phyloP scores from a whole-genome alignment of 2,329 filamentous ascomycete genomes.

The Fusarium papillatum region DNA sequence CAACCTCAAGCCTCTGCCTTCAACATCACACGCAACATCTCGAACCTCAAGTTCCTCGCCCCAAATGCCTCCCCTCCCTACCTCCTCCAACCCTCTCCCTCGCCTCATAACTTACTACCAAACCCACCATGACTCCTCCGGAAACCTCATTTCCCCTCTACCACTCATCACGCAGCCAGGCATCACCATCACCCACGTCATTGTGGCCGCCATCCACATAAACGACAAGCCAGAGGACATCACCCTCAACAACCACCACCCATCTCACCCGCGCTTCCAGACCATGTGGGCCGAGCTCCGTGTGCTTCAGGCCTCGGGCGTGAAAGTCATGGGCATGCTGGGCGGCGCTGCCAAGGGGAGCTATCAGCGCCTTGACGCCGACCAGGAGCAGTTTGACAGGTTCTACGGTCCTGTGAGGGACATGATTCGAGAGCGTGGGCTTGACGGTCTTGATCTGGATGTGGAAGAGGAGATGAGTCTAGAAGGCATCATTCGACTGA shows the following conservation, averaged over 20 bases:
- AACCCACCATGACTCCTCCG: conserved; percentile 62
- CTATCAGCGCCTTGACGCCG: conserved; percentile 71
- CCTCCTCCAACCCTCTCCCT: conserved; percentile 50
- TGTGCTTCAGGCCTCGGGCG: conserved; percentile 77
- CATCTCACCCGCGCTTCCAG: conserved; percentile 75
- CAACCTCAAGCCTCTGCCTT: conserved; percentile 3
- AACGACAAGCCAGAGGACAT: conserved; percentile 76
- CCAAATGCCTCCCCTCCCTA: conserved; percentile 50
- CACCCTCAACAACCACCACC: conserved; percentile 85
- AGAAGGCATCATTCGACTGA: conserved; percentile 73
- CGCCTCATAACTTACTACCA: conserved; percentile 68
- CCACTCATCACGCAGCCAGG: conserved; percentile 62
- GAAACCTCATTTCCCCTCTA: conserved; percentile 64
- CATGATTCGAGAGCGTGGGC: conserved; percentile 70
- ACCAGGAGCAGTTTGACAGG: conserved; percentile 73
- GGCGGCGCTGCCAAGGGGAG: conserved; percentile 87
- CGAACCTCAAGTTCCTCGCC: background rate
- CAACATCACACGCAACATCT: conserved; percentile 10
- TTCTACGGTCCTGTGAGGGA: conserved; percentile 80
- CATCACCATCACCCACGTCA: conserved; percentile 80
- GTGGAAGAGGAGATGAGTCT: conserved; percentile 85
- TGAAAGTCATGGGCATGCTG: conserved; percentile 89
- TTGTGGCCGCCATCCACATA: conserved; percentile 89
- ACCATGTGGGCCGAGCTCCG: conserved; percentile 85
- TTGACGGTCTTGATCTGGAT: conserved; percentile 83